Base-by-base conservation (phyloP, 2,329 filamentous ascomycete species). In the Fusarium brachygibbosum region DNA sequence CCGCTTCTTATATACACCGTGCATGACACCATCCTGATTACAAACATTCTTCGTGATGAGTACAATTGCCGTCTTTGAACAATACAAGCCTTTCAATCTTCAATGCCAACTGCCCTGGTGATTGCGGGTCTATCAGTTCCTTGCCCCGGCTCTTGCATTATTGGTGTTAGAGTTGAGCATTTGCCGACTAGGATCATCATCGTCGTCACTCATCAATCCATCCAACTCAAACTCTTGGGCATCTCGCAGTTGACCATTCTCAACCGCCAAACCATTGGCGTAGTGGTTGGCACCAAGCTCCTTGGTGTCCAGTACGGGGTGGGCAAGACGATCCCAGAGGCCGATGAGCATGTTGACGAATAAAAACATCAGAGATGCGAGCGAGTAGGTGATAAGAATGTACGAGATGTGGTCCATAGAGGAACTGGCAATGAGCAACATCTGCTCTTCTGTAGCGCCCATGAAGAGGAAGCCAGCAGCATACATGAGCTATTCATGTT, bases 371-470 rank as follows among this genome's bases (percentile, higher is more conserved):
- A 99, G 80, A 79, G 97, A 98, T 25, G 95, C 91, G 52, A 98
- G 84, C 74, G 93, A 97, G 85, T 92, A 98, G 12, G 98, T 83
- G 54, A 98, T 94, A 28, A 99, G 86, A 40, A 98, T 89, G 79
- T 98, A 99, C 7, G 94, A 91, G 41, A 98, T 93, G 76, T 97
- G 93, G 28, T 94, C 94, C 74, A 98, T 90, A 62, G 90, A 86
- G 0, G 92, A 91, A 38, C 88, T 83, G 40, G 88, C 86, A 7
- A 98, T 84, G 3, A 98, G 83, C 23, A 84, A 76, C 93, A 98
- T 97, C 80, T 98, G 96, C 81, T 99, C 94, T 78, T 98, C 96
- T 1, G 94, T 98, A 17, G 96, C 95, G 32, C 93, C 92, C 94
- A 98, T 97, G 82, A 99, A 99, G 40, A 99, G 86, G 82, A 98